phyloP scores from a whole-genome alignment of 495 filamentous ascomycete genomes.

The Talaromyces thailandensis region DNA sequence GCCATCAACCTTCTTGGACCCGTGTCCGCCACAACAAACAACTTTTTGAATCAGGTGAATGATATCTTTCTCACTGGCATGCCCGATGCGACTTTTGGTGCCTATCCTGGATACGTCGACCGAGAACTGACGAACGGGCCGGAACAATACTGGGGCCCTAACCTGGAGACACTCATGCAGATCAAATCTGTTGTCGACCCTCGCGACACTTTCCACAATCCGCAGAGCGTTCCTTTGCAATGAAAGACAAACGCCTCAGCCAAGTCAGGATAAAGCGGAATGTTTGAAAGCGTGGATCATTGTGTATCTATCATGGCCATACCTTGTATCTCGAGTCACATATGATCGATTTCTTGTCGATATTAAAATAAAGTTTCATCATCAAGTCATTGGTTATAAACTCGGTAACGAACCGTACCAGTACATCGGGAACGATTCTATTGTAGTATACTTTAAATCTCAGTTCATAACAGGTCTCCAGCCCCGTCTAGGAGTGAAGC shows the following conservation, averaged over 20 bases:
- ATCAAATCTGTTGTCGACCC: constrained; percentile 48
- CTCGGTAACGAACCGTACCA: too few species aligned
- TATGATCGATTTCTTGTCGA: not conserved
- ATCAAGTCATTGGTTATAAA: not conserved
- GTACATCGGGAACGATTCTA: not conserved
- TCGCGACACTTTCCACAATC: constrained; percentile 46
- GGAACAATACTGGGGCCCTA: constrained; percentile 44
- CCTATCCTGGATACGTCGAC: constrained; percentile 62
- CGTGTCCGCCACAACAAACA: constrained; percentile 22
- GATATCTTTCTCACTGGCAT: constrained; percentile 17
- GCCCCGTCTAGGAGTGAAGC: constrained; percentile 43
- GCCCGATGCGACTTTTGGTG: constrained; percentile 19
- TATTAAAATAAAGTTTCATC: not conserved
- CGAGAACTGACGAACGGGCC: constrained; percentile 30
- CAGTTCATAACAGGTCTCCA: constrained; percentile 50
- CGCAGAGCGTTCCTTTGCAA: constrained; percentile 25
- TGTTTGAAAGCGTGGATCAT: not conserved
- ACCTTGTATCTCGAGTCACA: not conserved
- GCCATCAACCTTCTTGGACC: constrained; percentile 32
- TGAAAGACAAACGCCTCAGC: not conserved
- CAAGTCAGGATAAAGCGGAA: not conserved
- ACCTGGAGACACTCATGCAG: constrained; percentile 31
- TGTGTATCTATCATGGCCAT: too few species aligned
- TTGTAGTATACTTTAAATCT: not conserved
- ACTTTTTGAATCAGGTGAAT: constrained; percentile 33